These are phyloP conservation scores for Coemansia sp. DNA, from an alignment of 192 early-diverging fungal species.

Conservation along the genomic window DNA sequence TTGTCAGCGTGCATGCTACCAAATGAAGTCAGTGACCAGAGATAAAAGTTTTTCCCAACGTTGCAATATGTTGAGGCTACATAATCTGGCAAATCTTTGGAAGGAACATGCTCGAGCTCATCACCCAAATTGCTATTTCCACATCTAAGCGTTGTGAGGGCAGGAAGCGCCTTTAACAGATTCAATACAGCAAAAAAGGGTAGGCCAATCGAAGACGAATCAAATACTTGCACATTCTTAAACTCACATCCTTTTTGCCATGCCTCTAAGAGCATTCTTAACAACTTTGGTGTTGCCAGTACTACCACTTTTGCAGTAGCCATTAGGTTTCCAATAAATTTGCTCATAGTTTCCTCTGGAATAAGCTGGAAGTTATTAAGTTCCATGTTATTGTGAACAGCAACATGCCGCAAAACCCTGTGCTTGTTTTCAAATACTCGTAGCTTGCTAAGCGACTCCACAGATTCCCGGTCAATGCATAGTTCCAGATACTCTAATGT, in stretches of 20 bases:
- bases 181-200: no score
- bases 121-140: no score
- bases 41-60: background rate
- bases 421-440: background rate
- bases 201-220: no score
- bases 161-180: no score
- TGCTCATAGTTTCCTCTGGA: background rate
- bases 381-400: background rate
- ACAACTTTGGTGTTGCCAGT: no score
- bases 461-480: background rate
- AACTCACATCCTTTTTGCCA: background rate
- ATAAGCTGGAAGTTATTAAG: no score
- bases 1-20: background rate
- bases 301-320: no score
- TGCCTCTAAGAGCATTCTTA: background rate
- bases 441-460: background rate
- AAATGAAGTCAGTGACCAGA: background rate
- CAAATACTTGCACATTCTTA: no score
- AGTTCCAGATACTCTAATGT: constrained; percentile 1
- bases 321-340: background rate
- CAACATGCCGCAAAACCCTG: background rate
- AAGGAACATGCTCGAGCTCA: no score
- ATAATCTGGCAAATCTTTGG: no score
- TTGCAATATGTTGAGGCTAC: background rate
- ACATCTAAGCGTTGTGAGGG: no score